Evolutionary conservation across 495 filamentous ascomycete genomes (phyloP).

Genomic region (Hypoxylon intermedium): DNA sequence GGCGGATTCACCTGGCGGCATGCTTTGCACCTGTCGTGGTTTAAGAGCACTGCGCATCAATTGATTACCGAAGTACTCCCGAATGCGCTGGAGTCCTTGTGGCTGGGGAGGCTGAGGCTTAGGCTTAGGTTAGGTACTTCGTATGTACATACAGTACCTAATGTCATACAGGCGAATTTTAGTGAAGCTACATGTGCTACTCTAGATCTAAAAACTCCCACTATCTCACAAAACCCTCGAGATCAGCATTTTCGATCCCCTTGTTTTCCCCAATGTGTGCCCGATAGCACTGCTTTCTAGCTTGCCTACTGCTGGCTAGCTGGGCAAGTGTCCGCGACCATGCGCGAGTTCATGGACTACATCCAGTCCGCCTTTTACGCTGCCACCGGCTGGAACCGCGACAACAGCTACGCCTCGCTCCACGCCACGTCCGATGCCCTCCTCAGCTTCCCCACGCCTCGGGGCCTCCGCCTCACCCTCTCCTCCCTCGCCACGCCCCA

Average conservation of each 20-base stretch:
- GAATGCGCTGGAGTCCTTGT: no score
- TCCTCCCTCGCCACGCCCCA: constrained; percentile 91
- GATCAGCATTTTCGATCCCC: neutral
- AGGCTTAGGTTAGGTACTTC: no score
- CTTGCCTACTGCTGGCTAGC: constrained; percentile 26
- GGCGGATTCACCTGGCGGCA: no score
- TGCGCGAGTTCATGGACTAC: constrained; percentile 99
- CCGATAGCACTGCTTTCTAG: constrained; percentile 28
- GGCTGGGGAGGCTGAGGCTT: no score
- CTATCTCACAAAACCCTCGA: no score
- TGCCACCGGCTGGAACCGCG: constrained; percentile 85
- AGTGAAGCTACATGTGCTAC: no score
- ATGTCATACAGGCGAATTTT: no score
- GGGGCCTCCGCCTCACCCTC: constrained; percentile 78
- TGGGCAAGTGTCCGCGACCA: constrained; percentile 47
- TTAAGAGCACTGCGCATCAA: no score
- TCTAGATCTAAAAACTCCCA: no score
- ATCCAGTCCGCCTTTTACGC: constrained; percentile 91
- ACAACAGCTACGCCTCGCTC: constrained; percentile 90
- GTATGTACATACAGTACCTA: no score
- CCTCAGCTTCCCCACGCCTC: constrained; percentile 82
- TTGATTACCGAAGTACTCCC: no score
- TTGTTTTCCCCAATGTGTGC: constrained; percentile 16
- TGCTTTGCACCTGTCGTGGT: no score
- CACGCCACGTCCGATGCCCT: constrained; percentile 86